These are phyloP conservation scores for carrot (Daucus carota) DNA, from an alignment of 129 eudicot genomes.

Conservation along the genomic window DH1_v3.0 NC_030384.2:38066501-38067000, in stretches of 20 bases:
- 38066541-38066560: background rate
- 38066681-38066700: background rate
- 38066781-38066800: background rate
- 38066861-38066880: background rate
- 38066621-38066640: background rate
- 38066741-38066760: background rate
- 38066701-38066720: background rate
- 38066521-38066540: background rate
- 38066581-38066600: background rate
- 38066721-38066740: background rate
- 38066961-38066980: background rate
- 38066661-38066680: background rate
- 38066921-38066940: background rate
- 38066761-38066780: background rate
- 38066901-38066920: background rate
- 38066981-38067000: slow-evolving; percentile 1
- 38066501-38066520: background rate
- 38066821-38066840: background rate
- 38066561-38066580: background rate
- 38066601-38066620: background rate
- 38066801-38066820: background rate
- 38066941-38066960: background rate
- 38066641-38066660: background rate
- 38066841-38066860: background rate
- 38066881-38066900: background rate